Base-by-base conservation (phyloP, 2,329 filamentous ascomycete species). In the Cercospora citrullina region DNA sequence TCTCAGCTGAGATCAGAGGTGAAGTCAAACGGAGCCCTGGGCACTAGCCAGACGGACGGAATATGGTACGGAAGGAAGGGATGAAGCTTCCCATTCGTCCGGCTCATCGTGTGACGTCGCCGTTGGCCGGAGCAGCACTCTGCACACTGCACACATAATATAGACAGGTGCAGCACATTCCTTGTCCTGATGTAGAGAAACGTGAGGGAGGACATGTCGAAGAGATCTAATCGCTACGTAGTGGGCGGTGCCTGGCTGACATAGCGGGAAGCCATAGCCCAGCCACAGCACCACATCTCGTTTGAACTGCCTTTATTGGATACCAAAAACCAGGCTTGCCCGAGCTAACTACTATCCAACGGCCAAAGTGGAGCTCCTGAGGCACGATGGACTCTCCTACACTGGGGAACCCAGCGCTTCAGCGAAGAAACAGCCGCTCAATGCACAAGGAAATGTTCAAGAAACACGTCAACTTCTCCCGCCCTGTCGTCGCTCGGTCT, bases 401-500 rank as follows among this genome's bases (percentile, higher is more conserved):
- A 23, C 45, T 63, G 10, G 48, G 61, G 9, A 55, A 23, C 55
- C 55, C 55, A 36, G 48, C 48, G 28, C 48, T 55, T 5, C 48
- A 55, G 16, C 55, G 16, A 26, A 14, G 21, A 9, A 21, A 21
- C 53, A 58, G 53, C n/a, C 18, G 16, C 28, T 28, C 23, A 26
- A 59, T 59, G 60, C 60, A 45, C 21, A 33, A 51, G 26, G 60
- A 39, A 28, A 45, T 23, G 31, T 28, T 28, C 21, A 45, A 30
- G 55, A 65, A 65, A 23, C 23, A 36, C 12, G 36, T 65, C 16
- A 68, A 68, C 63, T 68, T 65, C 58, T 68, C 66, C 14, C 66
- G 66, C 23, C 66, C 58, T 8, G 28, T 30, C 14, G 60, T 42
- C 1, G 18, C 26, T 48, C 33, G 55, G 4, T 23, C 55, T 10